These are phyloP conservation scores for Nicotiana paniculata DNA, from an alignment of 257 asterid species.

Conservation along the genomic window DNA sequence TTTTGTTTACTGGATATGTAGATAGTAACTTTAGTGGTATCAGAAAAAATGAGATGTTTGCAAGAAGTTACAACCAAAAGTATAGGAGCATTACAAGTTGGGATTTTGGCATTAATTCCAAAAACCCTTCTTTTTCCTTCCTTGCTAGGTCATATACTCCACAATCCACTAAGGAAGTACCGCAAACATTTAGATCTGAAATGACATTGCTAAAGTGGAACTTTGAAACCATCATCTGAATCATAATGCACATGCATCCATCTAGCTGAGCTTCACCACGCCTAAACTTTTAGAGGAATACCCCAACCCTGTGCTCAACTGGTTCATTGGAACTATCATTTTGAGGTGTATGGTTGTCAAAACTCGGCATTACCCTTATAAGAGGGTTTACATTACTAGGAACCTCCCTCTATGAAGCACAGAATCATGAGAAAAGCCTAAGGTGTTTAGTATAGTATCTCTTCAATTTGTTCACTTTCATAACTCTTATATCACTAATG, in stretches of 20 bases:
- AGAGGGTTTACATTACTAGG: background rate
- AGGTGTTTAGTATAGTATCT: background rate
- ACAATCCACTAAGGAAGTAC: background rate
- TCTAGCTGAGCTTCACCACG: background rate
- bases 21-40: too few relatives aligned
- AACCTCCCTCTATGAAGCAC: background rate
- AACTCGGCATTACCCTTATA: background rate
- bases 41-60: background rate
- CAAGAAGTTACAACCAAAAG: background rate
- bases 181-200: background rate
- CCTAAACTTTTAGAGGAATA: background rate
- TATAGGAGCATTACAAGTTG: background rate
- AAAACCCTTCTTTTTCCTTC: background rate
- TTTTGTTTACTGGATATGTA: too few relatives aligned
- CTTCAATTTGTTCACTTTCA: background rate
- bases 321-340: background rate
- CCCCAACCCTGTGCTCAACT: background rate
- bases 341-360: background rate
- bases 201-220: background rate
- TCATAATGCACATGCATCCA: background rate
- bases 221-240: background rate
- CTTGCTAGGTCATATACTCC: background rate
- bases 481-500: background rate
- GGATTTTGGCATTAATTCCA: background rate
- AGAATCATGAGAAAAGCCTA: background rate